These are phyloP conservation scores for Pelargonium cotyledonis DNA, from an alignment of 441 rosid species.

Conservation along the genomic window DNA sequence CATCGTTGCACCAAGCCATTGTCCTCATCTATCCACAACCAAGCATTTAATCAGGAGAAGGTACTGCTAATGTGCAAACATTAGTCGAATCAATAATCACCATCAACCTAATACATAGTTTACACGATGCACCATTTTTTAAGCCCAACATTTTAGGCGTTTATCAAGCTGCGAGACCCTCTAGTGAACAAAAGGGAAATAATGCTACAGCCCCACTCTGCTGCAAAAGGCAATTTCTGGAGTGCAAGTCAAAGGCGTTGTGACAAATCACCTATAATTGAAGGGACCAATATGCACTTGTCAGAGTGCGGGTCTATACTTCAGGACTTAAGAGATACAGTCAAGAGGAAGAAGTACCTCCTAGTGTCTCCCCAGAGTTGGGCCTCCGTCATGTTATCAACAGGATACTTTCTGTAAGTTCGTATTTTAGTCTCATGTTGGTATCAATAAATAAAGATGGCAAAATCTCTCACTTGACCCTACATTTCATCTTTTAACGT, in stretches of 20 bases:
- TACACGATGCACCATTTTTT: background rate
- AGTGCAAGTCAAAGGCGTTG: conserved; percentile 5
- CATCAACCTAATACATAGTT: background rate
- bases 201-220: conserved; percentile 2
- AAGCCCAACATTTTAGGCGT: background rate
- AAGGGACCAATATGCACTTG: conserved; percentile 3
- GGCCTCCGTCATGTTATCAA: no score
- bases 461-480: no score
- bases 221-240: conserved; percentile 5
- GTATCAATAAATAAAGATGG: no score
- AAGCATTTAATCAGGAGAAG: background rate
- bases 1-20: background rate
- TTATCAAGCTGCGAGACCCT: background rate
- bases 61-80: background rate
- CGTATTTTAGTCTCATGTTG: no score
- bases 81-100: background rate
- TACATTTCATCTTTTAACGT: no score
- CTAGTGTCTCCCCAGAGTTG: no score
- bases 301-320: background rate
- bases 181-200: background rate
- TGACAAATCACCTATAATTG: conserved; percentile 5
- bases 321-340: conserved; percentile 1
- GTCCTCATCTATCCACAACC: conserved; percentile 2
- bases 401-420: no score
- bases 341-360: conserved; percentile 4